Evolutionary conservation across 495 filamentous ascomycete species (phyloP), one percentile per base, ranked within the genome.

Genomic region (Elaphomyces granulatus): DNA sequence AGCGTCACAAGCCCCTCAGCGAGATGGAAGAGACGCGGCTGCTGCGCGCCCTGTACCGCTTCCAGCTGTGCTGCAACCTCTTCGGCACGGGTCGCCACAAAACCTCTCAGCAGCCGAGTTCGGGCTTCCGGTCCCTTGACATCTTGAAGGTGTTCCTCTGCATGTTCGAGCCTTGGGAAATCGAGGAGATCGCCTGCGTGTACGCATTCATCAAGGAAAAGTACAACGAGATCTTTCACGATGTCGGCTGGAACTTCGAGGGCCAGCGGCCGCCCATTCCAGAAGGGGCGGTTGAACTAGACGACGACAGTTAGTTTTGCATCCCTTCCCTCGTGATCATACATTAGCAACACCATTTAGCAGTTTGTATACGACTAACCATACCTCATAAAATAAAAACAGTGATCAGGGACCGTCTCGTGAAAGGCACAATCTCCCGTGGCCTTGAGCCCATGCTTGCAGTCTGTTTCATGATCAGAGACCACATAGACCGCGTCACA

Each of bases 1-100:
- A 15, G 4, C 34, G 0, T 10, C 8, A 15, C 12, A 14, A 40
- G 7, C 19, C 37, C 23, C 38, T 50, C 1, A 58, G 45, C 16
- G 16, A n/a, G n/a, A 45, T 36, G 6, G 56, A 58, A 26, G 30
- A 42, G 15, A 35, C 31, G 15, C 48, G 41, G 15, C 21, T 54
- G 20, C 21, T 49, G 18, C 48, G 54, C 1, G 54, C 49, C 4
- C 38, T 60, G 10, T 60, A 56, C 40, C 50, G 56, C 36, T 49
- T 45, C 35, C 44, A 58, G n/a, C 35, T 52, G 12, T 52, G 44
- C 42, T 45, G 47, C 32, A 53, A 58, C 32, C 38, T 56, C 8
- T 56, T 54, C 20, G 54, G 54, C 12, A 16, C 16, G n/a, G n/a
- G n/a, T n/a, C n/a, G n/a, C n/a, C n/a, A n/a, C n/a, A n/a, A n/a